A percentile compares a stretch with the other conserved stretches of the same genome.
Conservation (phyloP, 2,329 filamentous ascomycete genomes). For the Diaporthe australafricana region DNA sequence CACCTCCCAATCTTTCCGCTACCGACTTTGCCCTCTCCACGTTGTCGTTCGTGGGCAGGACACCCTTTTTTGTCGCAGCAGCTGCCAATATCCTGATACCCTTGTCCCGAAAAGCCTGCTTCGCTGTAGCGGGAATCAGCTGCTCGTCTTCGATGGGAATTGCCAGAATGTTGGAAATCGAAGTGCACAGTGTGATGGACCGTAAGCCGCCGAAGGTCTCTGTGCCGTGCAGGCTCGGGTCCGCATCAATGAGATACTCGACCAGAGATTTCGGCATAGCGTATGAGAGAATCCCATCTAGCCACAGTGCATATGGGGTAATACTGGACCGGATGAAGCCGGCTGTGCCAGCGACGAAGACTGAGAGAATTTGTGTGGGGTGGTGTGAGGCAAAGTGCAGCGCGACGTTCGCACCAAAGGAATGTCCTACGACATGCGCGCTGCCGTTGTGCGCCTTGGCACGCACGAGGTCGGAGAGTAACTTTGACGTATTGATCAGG, state of each 20-base stretch:
- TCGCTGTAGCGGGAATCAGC: background rate
- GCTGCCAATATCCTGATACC: background rate
- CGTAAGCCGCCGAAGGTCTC: background rate
- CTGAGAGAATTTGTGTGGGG: background rate
- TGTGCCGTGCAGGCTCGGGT: background rate
- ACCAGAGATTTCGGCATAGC: background rate
- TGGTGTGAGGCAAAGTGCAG: slow-evolving; percentile 6
- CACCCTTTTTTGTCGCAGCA: slow-evolving; percentile 5
- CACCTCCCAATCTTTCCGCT: background rate
- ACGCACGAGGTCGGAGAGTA: background rate
- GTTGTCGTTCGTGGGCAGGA: slow-evolving; percentile 6
- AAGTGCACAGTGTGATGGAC: background rate
- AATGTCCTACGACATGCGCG: slow-evolving; percentile 6
- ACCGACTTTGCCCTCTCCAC: slow-evolving; percentile 9
- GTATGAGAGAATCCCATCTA: background rate
- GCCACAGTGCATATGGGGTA: background rate
- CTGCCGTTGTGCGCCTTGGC: background rate
- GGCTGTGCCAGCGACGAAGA: background rate
- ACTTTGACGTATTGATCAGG: background rate
- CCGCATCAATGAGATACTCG: slow-evolving; percentile 1
- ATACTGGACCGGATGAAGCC: background rate
- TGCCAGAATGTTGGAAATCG: background rate
- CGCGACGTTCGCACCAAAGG: slow-evolving; percentile 15
- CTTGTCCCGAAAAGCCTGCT: background rate
- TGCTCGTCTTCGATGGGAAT: background rate